phyloP scores from a whole-genome alignment of 1,284 basidiomycete genomes.

The Exobasidium rhododendri region DNA sequence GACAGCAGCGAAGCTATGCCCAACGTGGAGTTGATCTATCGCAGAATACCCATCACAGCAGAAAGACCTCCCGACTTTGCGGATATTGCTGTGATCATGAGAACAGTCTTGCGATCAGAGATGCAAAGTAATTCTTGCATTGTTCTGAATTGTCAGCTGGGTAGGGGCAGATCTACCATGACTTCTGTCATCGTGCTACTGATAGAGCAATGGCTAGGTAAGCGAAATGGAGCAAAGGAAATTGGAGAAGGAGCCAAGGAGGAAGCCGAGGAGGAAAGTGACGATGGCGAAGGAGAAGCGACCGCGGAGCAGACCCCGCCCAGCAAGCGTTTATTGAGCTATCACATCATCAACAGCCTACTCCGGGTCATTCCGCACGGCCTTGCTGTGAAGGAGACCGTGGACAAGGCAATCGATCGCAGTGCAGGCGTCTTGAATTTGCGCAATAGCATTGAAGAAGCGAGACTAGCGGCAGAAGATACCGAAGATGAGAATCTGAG shows the following conservation, averaged over 20 bases:
- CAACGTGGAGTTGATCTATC: conserved; percentile 69
- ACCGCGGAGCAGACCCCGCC: not conserved
- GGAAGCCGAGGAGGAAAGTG: not conserved
- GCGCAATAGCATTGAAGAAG: conserved; percentile 83
- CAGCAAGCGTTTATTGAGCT: conserved; percentile 25
- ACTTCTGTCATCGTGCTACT: conserved; percentile 82
- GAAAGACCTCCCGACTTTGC: conserved; percentile 58
- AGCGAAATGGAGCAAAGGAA: conserved; percentile 19
- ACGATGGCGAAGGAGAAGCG: not conserved
- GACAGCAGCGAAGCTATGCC: conserved; percentile 34
- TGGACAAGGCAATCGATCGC: conserved; percentile 87
- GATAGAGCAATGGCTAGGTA: conserved; percentile 78
- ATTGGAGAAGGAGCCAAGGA: conserved; percentile 4
- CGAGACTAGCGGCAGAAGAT: conserved; percentile 70
- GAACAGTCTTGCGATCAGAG: conserved; percentile 73
- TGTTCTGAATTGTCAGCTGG: conserved; percentile 94
- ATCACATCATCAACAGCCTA: conserved; percentile 70
- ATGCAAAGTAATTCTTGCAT: conserved; percentile 67
- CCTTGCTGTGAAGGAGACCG: conserved; percentile 74
- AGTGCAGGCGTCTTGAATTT: conserved; percentile 79
- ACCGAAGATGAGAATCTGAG: conserved; percentile 74
- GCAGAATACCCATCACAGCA: conserved; percentile 82
- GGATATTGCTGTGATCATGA: conserved; percentile 63
- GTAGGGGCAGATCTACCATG: conserved; percentile 86
- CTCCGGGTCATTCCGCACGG: conserved; percentile 90